Base-by-base conservation (phyloP, 148 eudicot species). In the Camellia lanceoleosa region DNA sequence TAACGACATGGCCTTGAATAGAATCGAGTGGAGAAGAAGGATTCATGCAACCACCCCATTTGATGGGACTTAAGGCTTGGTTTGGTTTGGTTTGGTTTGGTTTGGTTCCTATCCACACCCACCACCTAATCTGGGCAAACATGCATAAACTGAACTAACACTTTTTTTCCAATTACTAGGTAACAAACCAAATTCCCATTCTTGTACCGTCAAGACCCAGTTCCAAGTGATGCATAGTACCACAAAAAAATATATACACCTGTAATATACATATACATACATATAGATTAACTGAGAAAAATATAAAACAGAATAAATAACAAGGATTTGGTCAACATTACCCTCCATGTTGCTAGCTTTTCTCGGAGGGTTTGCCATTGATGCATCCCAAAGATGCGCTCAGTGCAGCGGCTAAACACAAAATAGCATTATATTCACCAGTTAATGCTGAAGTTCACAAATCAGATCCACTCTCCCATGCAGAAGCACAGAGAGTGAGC, bases 271-370 rank as follows among this genome's bases (percentile, higher is more conserved):
- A 10, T 30, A 30, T 30, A 30, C 38, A 30, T 30, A 30, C 38
- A 30, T 30, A 30, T 30, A 30, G 38, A 30, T 30, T 30, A 30
- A 30, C 38, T 30, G 38, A 30, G 38, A 30, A 30, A 30, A 30
- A 30, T 30, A 30, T 6, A 41, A 38, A 7, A 14, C 14, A 2
- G 41, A 30, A 47, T 1, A 23, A 7, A 44, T 41, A 15, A 46
- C 15, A 8, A 58, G 5, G 10, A 76, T 51, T 49, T 49, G 55
- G 51, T 41, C 60, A 19, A 61, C 80, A 74, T 76, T 96, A 96
- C 99, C 94, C 88, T 92, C 99, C 99, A 96, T 61, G 92, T 80
- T 78, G 82, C 92, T 66, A 96, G 91, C 85, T 93, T 96, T 65
- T 89, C 68, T 46, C 92, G 89, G 73, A 96, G 93, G 59, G 84